Conservation (phyloP, 2,329 filamentous ascomycete genomes). For the Ceratocystis colombiana region DNA sequence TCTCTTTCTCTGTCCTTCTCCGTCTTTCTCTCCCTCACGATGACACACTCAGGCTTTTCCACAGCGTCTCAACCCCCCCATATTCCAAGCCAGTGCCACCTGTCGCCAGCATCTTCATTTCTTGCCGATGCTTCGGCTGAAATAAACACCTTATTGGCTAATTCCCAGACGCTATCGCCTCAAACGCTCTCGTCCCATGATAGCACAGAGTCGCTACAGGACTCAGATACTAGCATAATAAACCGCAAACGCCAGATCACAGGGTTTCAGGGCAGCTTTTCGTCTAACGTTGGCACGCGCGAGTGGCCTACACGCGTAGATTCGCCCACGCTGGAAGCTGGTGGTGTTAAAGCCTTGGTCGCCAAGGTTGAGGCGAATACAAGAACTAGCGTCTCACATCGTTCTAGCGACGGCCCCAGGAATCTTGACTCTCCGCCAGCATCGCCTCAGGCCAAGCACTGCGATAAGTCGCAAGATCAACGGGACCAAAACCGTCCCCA, state of each 20-base stretch:
- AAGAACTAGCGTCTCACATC: not conserved
- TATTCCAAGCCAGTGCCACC: not conserved
- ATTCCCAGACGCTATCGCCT: slow-evolving; percentile 1
- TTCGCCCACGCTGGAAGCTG: slow-evolving; percentile 1
- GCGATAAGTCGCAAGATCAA: not conserved
- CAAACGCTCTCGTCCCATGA: not conserved
- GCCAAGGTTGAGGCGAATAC: slow-evolving; percentile 10
- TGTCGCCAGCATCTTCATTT: slow-evolving; percentile 15
- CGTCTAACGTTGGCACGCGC: slow-evolving; percentile 25
- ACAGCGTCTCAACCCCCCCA: not conserved
- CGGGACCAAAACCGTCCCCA: not conserved
- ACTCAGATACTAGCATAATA: slow-evolving; percentile 21
- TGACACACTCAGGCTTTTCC: slow-evolving; percentile 8
- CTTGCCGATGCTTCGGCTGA: slow-evolving; percentile 22
- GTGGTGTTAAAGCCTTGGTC: slow-evolving; percentile 12
- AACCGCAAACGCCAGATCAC: slow-evolving; percentile 24
- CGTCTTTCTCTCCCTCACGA: slow-evolving; percentile 9
- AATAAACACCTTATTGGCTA: slow-evolving; percentile 18
- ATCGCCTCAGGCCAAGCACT: not conserved
- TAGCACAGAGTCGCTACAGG: not conserved
- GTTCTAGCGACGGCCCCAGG: not conserved
- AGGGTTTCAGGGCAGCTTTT: slow-evolving; percentile 25
- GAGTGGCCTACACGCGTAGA: slow-evolving; percentile 20
- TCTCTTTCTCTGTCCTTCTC: slow-evolving; percentile 3
- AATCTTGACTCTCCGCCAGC: slow-evolving; percentile 8